A percentile compares a stretch with the other conserved stretches of the same genome.
Evolutionary conservation across 176 grass and related monocot species (phyloP).

Genomic region (Zea luxurians): DNA sequence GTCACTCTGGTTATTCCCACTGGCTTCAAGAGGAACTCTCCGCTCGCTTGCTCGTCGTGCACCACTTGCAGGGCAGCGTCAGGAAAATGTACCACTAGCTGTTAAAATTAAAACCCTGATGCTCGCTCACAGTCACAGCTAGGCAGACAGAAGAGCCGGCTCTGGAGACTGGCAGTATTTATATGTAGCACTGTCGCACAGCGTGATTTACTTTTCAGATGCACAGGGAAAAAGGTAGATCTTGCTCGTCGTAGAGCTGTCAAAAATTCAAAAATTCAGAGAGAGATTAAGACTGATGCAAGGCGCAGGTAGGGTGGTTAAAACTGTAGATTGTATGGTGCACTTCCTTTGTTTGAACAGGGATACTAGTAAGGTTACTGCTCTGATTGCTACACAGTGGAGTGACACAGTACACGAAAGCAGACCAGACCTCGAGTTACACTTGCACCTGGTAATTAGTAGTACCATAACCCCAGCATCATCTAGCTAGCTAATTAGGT

Average conservation of each 20-base stretch:
- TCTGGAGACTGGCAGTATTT: background rate
- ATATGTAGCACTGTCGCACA: conserved; percentile 3
- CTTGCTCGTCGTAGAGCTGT: background rate
- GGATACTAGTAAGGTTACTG: conserved; percentile 30
- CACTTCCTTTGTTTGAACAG: conserved; percentile 46
- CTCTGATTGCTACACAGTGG: conserved; percentile 38
- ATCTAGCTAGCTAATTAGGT: conserved; percentile 43
- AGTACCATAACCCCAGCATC: conserved; percentile 22
- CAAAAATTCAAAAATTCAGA: background rate
- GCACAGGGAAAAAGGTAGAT: background rate
- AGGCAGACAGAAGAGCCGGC: conserved; percentile 6
- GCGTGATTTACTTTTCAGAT: background rate
- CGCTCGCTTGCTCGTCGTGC: conserved; percentile 6
- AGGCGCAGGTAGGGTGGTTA: conserved; percentile 10
- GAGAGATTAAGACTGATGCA: background rate
- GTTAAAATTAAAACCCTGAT: conserved; percentile 7
- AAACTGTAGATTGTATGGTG: conserved; percentile 47
- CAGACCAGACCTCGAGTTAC: conserved; percentile 12
- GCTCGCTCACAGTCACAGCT: background rate
- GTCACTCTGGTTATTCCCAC: conserved; percentile 50
- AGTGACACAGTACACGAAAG: conserved; percentile 24
- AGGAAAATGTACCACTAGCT: conserved; percentile 25
- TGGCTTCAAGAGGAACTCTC: conserved; percentile 30
- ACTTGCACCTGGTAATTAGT: conserved; percentile 35
- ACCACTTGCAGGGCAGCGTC: conserved; percentile 20